Conservation (phyloP, 331 rosid species). For the Dryas integrifolia region DNA sequence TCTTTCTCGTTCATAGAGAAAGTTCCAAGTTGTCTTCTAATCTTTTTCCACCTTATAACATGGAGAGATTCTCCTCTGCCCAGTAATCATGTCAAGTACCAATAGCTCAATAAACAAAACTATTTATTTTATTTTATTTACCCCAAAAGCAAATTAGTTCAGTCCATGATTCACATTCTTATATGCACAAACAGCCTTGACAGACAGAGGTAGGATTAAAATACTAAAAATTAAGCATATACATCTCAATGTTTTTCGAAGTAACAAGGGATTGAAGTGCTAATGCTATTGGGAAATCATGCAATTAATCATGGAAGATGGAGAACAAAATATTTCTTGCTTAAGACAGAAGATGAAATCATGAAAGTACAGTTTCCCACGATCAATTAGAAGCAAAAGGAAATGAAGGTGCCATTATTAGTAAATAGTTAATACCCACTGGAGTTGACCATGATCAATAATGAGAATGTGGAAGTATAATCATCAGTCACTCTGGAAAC, state of each 20-base stretch:
- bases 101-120: conserved; percentile 18
- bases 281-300: too few species aligned
- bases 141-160: neutral
- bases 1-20: conserved; percentile 26
- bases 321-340: neutral
- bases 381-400: neutral
- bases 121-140: neutral
- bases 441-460: conserved; percentile 59
- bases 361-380: conserved; percentile 5
- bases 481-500: conserved; percentile 43
- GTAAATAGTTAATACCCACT: conserved; percentile 27
- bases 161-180: neutral
- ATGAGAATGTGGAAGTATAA: conserved; percentile 17
- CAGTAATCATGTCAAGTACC: conserved; percentile 11
- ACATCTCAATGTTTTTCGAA: neutral
- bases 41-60: conserved; percentile 29
- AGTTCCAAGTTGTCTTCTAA: conserved; percentile 46
- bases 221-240: neutral
- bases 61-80: conserved; percentile 33
- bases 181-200: neutral
- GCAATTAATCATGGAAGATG: neutral
- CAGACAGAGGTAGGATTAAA: neutral
- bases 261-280: neutral
- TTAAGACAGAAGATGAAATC: neutral
- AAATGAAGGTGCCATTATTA: neutral